Percentiles rank a stretch among this genome's conserved stretches.
These are phyloP conservation scores for Fusarium tanahbumbuense DNA, from an alignment of 2,329 filamentous ascomycete genomes.

Conservation along the genomic window DNA sequence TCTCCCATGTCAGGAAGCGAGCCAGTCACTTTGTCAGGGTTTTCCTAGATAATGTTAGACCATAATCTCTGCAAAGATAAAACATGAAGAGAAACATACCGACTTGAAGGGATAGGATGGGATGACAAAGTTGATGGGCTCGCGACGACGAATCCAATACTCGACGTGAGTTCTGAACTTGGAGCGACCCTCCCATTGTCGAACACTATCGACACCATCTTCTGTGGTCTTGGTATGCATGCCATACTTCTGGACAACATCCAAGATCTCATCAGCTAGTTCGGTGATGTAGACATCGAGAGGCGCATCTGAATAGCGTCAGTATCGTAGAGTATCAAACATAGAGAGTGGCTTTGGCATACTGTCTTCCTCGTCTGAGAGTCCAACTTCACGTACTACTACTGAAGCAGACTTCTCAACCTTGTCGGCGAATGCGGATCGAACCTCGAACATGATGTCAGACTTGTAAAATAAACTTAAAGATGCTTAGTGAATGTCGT, in stretches of 20 bases:
- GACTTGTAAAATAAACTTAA: neutral
- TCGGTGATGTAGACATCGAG: neutral
- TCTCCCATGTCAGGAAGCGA: conserved; percentile 15
- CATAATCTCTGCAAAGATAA: accelerated
- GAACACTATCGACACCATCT: neutral
- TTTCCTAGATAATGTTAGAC: conserved; percentile 1
- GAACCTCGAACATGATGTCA: conserved; percentile 6
- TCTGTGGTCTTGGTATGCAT: conserved; percentile 7
- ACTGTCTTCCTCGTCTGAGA: neutral
- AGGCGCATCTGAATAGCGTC: neutral
- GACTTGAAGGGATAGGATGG: conserved; percentile 14
- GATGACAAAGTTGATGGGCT: conserved; percentile 13
- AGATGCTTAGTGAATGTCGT: neutral
- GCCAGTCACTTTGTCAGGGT: conserved; percentile 4
- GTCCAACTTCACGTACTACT: neutral
- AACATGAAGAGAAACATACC: neutral
- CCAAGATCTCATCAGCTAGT: conserved; percentile 1
- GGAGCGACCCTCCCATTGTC: conserved; percentile 3
- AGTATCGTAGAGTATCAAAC: neutral
- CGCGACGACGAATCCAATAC: conserved; percentile 13
- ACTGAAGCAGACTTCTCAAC: conserved; percentile 1
- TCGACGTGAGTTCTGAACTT: conserved; percentile 11
- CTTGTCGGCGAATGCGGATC: conserved; percentile 5
- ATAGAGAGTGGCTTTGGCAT: neutral
- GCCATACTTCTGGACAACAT: conserved; percentile 10